phyloP scores from a whole-genome alignment of 2,329 filamentous ascomycete genomes.

The Cladosporium velox region DNA sequence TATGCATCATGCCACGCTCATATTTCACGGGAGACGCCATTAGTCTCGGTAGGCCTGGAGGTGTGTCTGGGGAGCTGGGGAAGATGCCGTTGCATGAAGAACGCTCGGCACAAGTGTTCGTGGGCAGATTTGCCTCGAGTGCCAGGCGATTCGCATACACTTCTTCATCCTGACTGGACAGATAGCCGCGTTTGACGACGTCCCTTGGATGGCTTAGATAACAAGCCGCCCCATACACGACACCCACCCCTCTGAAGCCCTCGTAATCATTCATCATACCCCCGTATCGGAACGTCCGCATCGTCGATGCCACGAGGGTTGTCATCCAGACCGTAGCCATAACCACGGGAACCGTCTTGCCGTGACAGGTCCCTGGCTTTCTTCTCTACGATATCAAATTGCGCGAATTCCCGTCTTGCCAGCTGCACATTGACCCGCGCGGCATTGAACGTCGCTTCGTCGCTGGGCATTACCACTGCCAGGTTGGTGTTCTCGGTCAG shows the following conservation, averaged over 20 bases:
- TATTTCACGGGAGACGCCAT: not conserved
- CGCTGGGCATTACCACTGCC: slow-evolving; percentile 85
- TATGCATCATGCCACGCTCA: slow-evolving; percentile 6
- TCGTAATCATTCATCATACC: slow-evolving; percentile 15
- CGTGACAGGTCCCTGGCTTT: slow-evolving; percentile 32
- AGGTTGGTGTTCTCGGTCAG: slow-evolving; percentile 98
- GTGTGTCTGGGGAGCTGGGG: slow-evolving; percentile 1
- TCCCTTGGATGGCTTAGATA: not conserved
- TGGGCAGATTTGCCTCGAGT: not conserved
- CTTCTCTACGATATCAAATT: slow-evolving; percentile 53
- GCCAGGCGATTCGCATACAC: not conserved
- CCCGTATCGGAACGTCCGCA: slow-evolving; percentile 4
- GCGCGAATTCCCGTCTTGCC: slow-evolving; percentile 77
- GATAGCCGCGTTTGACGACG: slow-evolving; percentile 15
- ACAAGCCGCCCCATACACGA: slow-evolving; percentile 7
- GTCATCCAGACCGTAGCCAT: slow-evolving; percentile 46
- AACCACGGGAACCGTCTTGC: slow-evolving; percentile 4
- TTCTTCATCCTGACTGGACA: not conserved
- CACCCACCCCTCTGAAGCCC: not conserved
- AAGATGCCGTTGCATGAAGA: slow-evolving; percentile 8
- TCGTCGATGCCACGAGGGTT: slow-evolving; percentile 8
- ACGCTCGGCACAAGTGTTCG: slow-evolving; percentile 1
- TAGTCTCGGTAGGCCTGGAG: not conserved
- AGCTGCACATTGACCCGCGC: slow-evolving; percentile 89
- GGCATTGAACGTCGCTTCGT: slow-evolving; percentile 87